A percentile compares a stretch with the other conserved stretches of the same genome.
Evolutionary conservation across 73 alveolate species (phyloP).

Genomic region (Paramecium sonneborni): DNA sequence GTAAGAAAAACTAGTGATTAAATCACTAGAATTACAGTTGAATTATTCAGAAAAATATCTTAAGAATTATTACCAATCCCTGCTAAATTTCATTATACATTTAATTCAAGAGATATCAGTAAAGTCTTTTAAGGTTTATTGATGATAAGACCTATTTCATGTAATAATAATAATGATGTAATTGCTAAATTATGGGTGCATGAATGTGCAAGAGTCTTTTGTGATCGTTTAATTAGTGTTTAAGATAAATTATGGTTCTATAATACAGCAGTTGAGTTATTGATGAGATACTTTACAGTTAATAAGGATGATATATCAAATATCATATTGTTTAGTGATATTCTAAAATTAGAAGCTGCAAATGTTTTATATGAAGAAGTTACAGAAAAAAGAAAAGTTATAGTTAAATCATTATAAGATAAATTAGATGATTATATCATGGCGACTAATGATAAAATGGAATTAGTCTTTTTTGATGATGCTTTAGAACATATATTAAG

Average conservation of each 20-base stretch:
- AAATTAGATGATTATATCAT: constrained; percentile 94
- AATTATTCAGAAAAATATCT: constrained; percentile 83
- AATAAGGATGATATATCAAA: constrained; percentile 80
- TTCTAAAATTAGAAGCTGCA: constrained; percentile 91
- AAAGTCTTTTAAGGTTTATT: constrained; percentile 85
- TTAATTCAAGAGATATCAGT: constrained; percentile 94
- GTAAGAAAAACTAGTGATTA: constrained; percentile 88
- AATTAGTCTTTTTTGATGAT: constrained; percentile 92
- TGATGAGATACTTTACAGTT: constrained; percentile 81
- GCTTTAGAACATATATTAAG: constrained; percentile 94
- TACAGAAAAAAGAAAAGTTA: constrained; percentile 84
- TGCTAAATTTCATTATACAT: constrained; percentile 95
- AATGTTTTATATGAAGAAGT: constrained; percentile 96
- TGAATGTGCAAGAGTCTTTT: constrained; percentile 95
- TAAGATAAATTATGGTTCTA: constrained; percentile 92
- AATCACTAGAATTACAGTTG: constrained; percentile 87
- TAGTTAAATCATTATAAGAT: constrained; percentile 87
- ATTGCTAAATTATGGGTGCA: constrained; percentile 92
- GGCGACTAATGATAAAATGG: constrained; percentile 81
- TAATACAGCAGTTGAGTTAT: constrained; percentile 72
- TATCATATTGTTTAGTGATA: constrained; percentile 53
- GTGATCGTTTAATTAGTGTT: constrained; percentile 95
- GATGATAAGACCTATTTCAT: constrained; percentile 76
- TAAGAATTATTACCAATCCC: constrained; percentile 90
- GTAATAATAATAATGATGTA: constrained; percentile 62